These are phyloP conservation scores for Leccinum pellstonianum DNA, from an alignment of 768 basidiomycete species.

Conservation along the genomic window DNA sequence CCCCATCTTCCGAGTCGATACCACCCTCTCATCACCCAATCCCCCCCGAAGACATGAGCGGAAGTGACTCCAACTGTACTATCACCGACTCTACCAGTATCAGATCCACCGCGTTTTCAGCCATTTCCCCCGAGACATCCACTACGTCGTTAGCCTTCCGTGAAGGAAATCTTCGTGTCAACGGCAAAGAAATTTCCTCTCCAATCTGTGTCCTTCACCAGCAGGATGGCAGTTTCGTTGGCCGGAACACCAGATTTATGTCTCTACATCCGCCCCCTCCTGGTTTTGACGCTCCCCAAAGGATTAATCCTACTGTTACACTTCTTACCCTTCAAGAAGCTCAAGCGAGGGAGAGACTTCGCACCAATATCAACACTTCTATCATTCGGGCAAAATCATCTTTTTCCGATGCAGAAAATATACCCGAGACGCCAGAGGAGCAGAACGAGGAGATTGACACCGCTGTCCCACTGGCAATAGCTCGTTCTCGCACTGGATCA, in stretches of 20 bases:
- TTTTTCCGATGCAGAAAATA: constrained; percentile 36
- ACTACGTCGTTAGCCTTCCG: constrained; percentile 22
- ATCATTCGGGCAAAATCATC: constrained; percentile 27
- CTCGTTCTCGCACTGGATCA: constrained; percentile 52
- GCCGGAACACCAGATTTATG: constrained; percentile 31
- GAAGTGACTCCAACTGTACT: constrained; percentile 53
- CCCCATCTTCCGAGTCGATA: constrained; percentile 30
- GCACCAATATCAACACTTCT: constrained; percentile 42
- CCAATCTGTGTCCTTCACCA: constrained; percentile 45
- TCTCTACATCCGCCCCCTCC: constrained; percentile 33
- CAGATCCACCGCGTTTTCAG: constrained; percentile 36
- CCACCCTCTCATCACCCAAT: constrained; percentile 32
- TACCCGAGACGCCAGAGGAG: constrained; percentile 20
- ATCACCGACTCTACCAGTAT: constrained; percentile 46
- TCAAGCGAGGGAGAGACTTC: constrained; percentile 60
- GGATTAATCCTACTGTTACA: constrained; percentile 58
- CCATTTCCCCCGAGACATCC: constrained; percentile 37
- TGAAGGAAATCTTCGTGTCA: constrained; percentile 31
- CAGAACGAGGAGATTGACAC: constrained; percentile 28
- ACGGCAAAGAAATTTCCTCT: constrained; percentile 55
- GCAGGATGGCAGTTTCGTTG: constrained; percentile 26
- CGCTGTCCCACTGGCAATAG: constrained; percentile 11
- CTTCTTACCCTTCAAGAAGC: constrained; percentile 81
- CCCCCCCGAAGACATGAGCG: constrained; percentile 36
- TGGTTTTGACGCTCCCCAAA: constrained; percentile 42